A percentile compares a stretch with the other conserved stretches of the same genome.
Evolutionary conservation across 352 stramenopile species (phyloP).

Genomic region (Globisporangium megalacanthum): DNA sequence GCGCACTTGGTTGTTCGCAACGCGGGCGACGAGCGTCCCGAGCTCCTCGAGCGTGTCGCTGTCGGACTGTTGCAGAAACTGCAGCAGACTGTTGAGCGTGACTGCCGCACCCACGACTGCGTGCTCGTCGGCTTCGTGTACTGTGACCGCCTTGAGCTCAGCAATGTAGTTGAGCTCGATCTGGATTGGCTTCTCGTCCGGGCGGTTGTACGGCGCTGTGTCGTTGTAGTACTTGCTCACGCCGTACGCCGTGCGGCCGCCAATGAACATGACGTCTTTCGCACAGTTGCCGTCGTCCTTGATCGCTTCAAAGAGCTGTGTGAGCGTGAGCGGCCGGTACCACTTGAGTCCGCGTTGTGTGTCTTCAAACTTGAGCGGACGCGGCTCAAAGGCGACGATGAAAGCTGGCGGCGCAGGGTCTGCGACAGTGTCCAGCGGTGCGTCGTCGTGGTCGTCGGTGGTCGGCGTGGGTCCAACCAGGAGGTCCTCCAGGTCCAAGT

Average conservation of each 20-base stretch:
- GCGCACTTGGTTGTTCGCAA: constrained; percentile 63
- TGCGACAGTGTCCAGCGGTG: constrained; percentile 7
- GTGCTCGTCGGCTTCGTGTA: constrained; percentile 17
- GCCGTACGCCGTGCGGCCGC: constrained; percentile 39
- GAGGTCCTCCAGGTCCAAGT: constrained; percentile 31
- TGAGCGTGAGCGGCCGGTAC: constrained; percentile 31
- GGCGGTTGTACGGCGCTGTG: constrained; percentile 52
- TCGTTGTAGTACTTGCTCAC: constrained; percentile 58
- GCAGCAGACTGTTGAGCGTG: constrained; percentile 57
- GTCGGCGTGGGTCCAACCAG: constrained; percentile 5
- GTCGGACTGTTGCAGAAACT: constrained; percentile 84
- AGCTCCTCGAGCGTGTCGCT: constrained; percentile 29
- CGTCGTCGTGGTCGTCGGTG: not conserved
- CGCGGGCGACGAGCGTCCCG: constrained; percentile 27
- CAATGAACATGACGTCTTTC: constrained; percentile 59
- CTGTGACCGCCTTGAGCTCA: constrained; percentile 24
- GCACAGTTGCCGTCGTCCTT: constrained; percentile 80
- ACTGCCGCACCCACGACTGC: constrained; percentile 50
- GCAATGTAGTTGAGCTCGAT: constrained; percentile 41
- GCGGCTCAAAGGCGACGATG: constrained; percentile 25
- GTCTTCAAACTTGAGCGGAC: constrained; percentile 21
- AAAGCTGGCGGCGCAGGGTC: constrained; percentile 25
- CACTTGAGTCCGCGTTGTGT: constrained; percentile 14
- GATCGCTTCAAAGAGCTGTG: constrained; percentile 56
- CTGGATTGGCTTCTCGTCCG: constrained; percentile 32